Base-by-base conservation (phyloP, 73 alveolate species). In the Paramecium octaurelia region DNA sequence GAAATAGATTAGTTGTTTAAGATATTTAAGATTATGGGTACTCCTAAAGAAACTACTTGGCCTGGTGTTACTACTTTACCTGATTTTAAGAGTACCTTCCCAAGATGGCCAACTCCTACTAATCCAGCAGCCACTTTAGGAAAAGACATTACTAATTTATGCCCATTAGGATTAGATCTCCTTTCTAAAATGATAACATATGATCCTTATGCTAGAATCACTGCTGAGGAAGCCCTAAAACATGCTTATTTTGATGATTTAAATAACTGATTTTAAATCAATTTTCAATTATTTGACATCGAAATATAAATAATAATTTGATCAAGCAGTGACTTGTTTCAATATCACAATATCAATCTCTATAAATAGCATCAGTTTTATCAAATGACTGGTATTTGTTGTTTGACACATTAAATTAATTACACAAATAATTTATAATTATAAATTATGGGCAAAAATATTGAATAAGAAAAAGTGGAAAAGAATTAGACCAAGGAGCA, bases 1-100 rank as follows among this genome's bases (percentile, higher is more conserved):
- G 98, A 96, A 73, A 97, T 97, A 70, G 99, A 95, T 77, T 94
- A 97, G 93, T 92, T 98, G 76, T 97, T 98, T 93, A 98, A 97
- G 92, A 96, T 96, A 44, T 97, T 96, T 92, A 93, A 93, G 64
- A 96, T 94, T 83, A 92, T 88, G 84, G 99, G 99, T 2, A 97
- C 99, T 31, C 99, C 99, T 31, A 96, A 92, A 85, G 99, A 96
- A 85, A 85, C 89, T 35, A 93, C 93, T 40, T 97, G 99, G 99
- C 98, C 98, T 6, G 97, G 95, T 10, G 97, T 95, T 12, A 60
- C 96, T n/a, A 88, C 95, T 83, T 95, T 98, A 50, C 99, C 98
- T 76, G 97, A 98, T 85, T 98, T 92, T 95, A 97, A 97, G 92
- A 92, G 93, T 27, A 93, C 98, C 20, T 96, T 96, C 95, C 98